phyloP scores from a whole-genome alignment of 345 rosid genomes.

The Eucalyptus curtisii region DNA sequence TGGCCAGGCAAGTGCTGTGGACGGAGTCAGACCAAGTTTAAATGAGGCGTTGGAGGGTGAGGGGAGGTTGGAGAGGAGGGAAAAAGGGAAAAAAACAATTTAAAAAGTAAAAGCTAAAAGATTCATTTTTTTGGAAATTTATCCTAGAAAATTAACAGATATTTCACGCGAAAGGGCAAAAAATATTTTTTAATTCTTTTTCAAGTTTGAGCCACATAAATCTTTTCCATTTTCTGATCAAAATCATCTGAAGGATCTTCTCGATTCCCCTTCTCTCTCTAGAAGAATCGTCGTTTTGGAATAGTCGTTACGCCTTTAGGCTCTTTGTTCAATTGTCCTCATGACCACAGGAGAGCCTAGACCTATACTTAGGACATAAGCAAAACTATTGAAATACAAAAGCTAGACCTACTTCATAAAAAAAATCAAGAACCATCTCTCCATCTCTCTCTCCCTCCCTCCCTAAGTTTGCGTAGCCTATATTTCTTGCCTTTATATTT shows the following conservation, averaged over 20 bases:
- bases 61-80: too few relatives aligned
- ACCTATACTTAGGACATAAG: background rate
- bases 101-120: too few relatives aligned
- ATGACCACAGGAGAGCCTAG: background rate
- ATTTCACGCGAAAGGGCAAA: fast-evolving
- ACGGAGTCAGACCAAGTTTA: too few relatives aligned
- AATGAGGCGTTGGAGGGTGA: too few relatives aligned
- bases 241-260: background rate
- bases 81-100: too few relatives aligned
- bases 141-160: background rate
- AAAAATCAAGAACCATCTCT: too few relatives aligned
- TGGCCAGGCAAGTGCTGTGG: too few relatives aligned
- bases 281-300: fast-evolving
- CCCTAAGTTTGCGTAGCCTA: background rate
- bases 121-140: too few relatives aligned
- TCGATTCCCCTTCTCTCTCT: background rate
- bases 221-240: too few relatives aligned
- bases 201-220: too few relatives aligned
- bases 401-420: background rate
- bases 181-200: too few relatives aligned
- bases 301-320: background rate
- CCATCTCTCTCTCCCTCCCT: background rate
- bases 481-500: background rate
- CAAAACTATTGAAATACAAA: fast-evolving
- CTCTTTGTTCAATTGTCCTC: background rate